Evolutionary conservation across 163 green algal genomes (phyloP).

Genomic region (Botryococcus braunii): DNA sequence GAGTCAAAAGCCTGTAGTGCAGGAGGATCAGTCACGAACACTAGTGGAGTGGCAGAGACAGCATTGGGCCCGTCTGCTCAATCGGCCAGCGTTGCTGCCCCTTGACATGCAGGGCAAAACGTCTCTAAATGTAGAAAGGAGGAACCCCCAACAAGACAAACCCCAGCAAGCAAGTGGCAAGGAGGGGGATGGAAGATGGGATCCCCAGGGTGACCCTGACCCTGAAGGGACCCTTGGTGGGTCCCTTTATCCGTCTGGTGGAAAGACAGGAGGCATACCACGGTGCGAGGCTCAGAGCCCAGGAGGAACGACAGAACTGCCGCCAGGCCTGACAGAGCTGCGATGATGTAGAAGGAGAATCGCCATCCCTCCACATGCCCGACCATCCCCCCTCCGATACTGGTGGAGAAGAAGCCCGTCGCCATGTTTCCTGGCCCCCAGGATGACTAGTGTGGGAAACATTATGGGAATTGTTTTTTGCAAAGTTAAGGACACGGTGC

Average conservation of each 20-base stretch:
- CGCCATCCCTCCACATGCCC: constrained; percentile 66
- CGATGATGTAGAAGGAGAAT: constrained; percentile 56
- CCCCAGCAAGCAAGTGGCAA: background rate
- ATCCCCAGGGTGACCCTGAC: background rate
- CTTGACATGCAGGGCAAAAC: no score
- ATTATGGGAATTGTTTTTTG: background rate
- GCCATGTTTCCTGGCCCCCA: constrained; percentile 28
- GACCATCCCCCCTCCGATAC: constrained; percentile 35
- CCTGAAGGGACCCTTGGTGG: background rate
- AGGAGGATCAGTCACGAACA: no score
- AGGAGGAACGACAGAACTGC: constrained; percentile 20
- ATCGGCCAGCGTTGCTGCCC: no score
- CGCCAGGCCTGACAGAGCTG: constrained; percentile 36
- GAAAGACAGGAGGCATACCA: background rate
- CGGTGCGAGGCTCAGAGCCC: constrained; percentile 35
- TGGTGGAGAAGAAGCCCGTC: constrained; percentile 42
- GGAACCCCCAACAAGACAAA: background rate
- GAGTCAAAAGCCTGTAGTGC: background rate
- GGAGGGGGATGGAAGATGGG: background rate
- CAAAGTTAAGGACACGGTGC: no score
- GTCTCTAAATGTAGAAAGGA: no score
- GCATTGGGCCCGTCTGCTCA: no score
- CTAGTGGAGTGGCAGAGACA: no score
- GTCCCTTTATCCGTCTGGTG: background rate
- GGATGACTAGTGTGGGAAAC: constrained; percentile 11